Base-by-base conservation (phyloP, 179 eudicot species). In the Spergularia azorica region DNA sequence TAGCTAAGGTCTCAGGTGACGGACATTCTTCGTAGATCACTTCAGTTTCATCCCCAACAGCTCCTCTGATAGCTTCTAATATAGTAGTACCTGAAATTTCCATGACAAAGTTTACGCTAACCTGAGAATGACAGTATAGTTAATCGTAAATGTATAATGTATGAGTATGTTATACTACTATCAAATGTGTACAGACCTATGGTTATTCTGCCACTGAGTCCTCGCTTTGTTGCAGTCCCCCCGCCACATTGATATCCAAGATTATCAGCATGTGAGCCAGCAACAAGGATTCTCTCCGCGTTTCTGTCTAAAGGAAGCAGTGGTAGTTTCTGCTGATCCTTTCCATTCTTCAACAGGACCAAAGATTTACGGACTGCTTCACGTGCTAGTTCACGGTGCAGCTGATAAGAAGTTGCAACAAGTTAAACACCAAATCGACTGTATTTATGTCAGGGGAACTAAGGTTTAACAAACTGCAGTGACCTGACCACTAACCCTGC, bases 331-430 rank as follows among this genome's bases (percentile, higher is more conserved):
- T 76, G 82, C 46, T 73, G 80, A 55, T 77, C 88, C 72, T 89
- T 87, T 57, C 97, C 92, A 79, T 92, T 92, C 82, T 92, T 92
- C 48, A 92, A 69, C 71, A 90, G 74, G 61, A 92, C 97, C 82
- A 90, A 73, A 55, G 97, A 92, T 77, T 89, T 90, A 13, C 94
- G 89, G 82, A 92, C 97, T 8, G 97, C 97, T 85, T 90, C 97
- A 71, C 92, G 90, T 36, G 97, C 94, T 78, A 92, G 70, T 52
- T 90, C 97, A 74, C 97, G 86, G 69, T 92, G 97, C 81, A 63
- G 62, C 97, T 91, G 90, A 52, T 69, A 77, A 17, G 62, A 52
- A 32, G 61, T 43, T 56, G 63, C 63, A 71, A 15, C 9, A 43
- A 75, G 65, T 79, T 58, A 67, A 77, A 26, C 63, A 50, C 51